Conservation (phyloP, 805 yeast species). For the Kodamaea hsintzibuensis region DNA sequence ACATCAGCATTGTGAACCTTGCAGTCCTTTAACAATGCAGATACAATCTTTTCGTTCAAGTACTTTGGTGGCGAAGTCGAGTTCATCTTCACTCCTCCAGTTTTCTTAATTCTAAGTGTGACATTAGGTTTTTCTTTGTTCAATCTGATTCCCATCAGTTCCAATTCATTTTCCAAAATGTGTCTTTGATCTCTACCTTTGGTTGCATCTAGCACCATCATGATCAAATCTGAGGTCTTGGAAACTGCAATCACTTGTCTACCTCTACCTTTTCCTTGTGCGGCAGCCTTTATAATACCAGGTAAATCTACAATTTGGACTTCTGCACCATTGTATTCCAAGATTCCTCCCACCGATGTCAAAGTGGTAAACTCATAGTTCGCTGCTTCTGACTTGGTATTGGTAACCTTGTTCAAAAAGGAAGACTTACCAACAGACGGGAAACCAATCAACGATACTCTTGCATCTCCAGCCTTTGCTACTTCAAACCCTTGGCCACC, state of each 20-base stretch:
- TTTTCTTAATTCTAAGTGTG: conserved; percentile 71
- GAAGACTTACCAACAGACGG: conserved; percentile 98
- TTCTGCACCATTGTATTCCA: conserved; percentile 94
- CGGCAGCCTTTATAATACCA: conserved; percentile 94
- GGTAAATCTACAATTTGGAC: conserved; percentile 97
- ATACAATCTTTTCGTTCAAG: conserved; percentile 77
- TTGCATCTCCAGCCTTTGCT: conserved; percentile 92
- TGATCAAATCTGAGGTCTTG: conserved; percentile 86
- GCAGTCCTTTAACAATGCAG: conserved; percentile 78
- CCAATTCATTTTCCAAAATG: conserved; percentile 85
- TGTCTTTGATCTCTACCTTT: conserved; percentile 87
- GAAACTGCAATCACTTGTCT: conserved; percentile 96
- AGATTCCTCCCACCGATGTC: conserved; percentile 94
- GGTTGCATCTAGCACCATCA: conserved; percentile 95
- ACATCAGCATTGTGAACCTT: conserved; percentile 93
- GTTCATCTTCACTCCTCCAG: conserved; percentile 90
- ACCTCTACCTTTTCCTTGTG: conserved; percentile 97
- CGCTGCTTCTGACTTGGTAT: conserved; percentile 93
- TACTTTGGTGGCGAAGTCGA: conserved; percentile 79
- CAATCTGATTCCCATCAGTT: conserved; percentile 89
- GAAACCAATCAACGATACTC: conserved; percentile 93
- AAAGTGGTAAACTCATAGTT: conserved; percentile 93
- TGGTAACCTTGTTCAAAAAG: conserved; percentile 82
- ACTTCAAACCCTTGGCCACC: conserved; percentile 93
- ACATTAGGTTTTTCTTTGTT: conserved; percentile 80